A percentile compares a stretch with the other conserved stretches of the same genome.
These are phyloP conservation scores for Populus tremula DNA, from an alignment of 345 rosid genomes.

Conservation along the genomic window DNA sequence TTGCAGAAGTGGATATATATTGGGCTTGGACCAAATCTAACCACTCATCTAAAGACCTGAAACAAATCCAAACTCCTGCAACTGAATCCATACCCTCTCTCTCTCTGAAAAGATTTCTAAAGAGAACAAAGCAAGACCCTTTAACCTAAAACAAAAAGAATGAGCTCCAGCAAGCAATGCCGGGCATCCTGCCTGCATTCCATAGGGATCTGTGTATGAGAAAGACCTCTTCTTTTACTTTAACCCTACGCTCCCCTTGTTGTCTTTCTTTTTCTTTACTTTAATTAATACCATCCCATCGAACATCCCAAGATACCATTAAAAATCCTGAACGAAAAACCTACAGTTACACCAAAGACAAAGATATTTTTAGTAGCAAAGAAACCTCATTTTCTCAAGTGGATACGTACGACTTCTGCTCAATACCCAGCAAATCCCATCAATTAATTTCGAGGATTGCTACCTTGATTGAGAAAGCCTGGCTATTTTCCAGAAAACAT, in stretches of 20 bases:
- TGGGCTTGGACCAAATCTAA: constrained; percentile 35
- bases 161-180: constrained; percentile 58
- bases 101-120: constrained; percentile 37
- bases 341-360: constrained; percentile 10
- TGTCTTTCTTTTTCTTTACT: background rate
- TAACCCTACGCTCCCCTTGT: constrained; percentile 29
- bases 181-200: constrained; percentile 63
- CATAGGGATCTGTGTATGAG: constrained; percentile 97
- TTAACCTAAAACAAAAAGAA: constrained; percentile 70
- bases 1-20: constrained; percentile 23
- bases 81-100: constrained; percentile 33
- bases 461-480: background rate
- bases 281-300: constrained; percentile 1
- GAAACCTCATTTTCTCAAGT: constrained; percentile 19
- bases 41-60: constrained; percentile 21
- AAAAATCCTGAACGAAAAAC: background rate
- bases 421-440: constrained; percentile 25
- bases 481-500: background rate
- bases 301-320: background rate
- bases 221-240: constrained; percentile 69
- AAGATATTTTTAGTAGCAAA: background rate
- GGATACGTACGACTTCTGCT: constrained; percentile 4
- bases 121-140: constrained; percentile 55
- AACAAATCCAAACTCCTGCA: constrained; percentile 36
- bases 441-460: constrained; percentile 38